A percentile compares a stretch with the other conserved stretches of the same genome.
Evolutionary conservation across 352 stramenopile genomes (phyloP).

Genomic region (Phytopythium cucurbitacearum): DNA sequence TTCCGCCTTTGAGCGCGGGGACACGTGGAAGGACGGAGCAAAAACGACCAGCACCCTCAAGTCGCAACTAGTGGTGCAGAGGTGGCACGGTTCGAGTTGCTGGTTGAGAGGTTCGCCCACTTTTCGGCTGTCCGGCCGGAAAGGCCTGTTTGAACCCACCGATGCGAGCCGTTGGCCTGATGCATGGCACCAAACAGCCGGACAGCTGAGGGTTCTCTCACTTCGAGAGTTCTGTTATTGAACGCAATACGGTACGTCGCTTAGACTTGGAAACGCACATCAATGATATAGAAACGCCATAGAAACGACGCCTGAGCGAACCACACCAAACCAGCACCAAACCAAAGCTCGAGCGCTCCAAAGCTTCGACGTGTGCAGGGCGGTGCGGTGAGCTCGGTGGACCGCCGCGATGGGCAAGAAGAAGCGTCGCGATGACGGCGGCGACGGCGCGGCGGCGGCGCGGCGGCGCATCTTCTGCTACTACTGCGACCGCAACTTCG

Average conservation of each 20-base stretch:
- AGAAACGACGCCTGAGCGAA: too few species aligned
- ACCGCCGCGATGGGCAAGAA: constrained; percentile 69
- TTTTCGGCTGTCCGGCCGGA: not conserved
- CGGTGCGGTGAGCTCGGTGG: too few species aligned
- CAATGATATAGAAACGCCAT: too few species aligned
- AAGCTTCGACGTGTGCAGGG: too few species aligned
- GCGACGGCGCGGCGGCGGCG: constrained; percentile 21
- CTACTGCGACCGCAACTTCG: constrained; percentile 91
- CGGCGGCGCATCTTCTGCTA: constrained; percentile 87
- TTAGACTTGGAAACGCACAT: not conserved
- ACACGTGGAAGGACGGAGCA: constrained; percentile 7
- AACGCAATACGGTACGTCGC: not conserved
- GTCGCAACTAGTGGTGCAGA: not conserved
- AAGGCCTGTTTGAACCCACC: not conserved
- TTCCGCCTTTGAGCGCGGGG: not conserved
- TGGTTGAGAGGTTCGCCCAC: too few species aligned
- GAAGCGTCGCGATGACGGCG: constrained; percentile 70
- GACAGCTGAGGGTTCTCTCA: not conserved
- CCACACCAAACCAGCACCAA: too few species aligned
- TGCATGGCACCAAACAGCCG: not conserved
- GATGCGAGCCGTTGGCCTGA: not conserved
- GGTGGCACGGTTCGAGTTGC: too few species aligned
- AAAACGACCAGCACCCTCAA: constrained; percentile 3
- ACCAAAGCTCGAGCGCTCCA: too few species aligned
- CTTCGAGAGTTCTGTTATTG: not conserved